These are phyloP conservation scores for Cladosporium cucumerinum DNA, from an alignment of 2,329 filamentous ascomycete species.

Conservation along the genomic window DNA sequence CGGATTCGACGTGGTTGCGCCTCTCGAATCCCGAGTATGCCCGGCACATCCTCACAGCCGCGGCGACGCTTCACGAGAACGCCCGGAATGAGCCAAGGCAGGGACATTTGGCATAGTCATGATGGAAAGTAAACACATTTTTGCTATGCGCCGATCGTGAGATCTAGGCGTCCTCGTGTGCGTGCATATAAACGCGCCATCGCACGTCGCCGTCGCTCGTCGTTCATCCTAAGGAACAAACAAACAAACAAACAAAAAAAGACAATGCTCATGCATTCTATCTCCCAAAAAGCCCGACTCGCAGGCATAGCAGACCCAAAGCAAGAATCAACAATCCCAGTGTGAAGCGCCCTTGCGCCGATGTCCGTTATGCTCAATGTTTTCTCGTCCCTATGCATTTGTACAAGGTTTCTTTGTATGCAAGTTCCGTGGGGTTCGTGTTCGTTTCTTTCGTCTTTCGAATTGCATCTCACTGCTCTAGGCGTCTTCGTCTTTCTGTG, in stretches of 20 bases:
- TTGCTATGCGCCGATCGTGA: background rate
- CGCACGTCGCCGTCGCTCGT: background rate
- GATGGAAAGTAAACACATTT: background rate
- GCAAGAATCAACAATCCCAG: background rate
- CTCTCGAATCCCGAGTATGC: background rate
- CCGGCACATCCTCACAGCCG: background rate
- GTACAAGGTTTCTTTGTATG: background rate
- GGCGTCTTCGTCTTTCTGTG: background rate
- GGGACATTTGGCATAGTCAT: background rate
- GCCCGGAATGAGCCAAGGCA: background rate
- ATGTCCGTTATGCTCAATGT: constrained; percentile 2
- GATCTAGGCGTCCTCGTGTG: background rate
- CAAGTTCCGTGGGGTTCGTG: background rate
- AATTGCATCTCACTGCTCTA: background rate
- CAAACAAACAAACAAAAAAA: background rate
- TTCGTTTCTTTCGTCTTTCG: constrained; percentile 2
- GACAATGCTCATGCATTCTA: background rate
- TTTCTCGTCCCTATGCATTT: constrained; percentile 2
- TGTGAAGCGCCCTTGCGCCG: background rate
- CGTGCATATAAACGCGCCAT: background rate
- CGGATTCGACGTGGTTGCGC: background rate
- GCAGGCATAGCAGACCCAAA: background rate
- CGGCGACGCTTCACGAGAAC: background rate
- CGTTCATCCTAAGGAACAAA: background rate
- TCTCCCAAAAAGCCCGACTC: background rate